phyloP scores from a whole-genome alignment of 352 stramenopile genomes.

The Peronospora farinosa region DNA sequence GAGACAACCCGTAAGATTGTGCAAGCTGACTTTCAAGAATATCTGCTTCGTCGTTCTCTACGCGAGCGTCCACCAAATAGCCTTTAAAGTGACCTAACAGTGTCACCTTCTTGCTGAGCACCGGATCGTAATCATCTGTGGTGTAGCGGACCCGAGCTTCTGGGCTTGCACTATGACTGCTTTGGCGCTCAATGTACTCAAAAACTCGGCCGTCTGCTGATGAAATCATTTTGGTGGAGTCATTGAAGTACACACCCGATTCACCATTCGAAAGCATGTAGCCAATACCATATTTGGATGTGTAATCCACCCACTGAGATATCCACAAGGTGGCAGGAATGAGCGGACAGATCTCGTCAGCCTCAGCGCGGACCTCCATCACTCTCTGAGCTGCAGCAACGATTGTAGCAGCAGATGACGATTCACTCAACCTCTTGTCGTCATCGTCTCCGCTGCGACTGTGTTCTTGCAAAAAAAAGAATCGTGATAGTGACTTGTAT shows the following conservation, averaged over 20 bases:
- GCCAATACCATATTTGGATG: slow-evolving; percentile 97
- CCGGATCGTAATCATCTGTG: slow-evolving; percentile 68
- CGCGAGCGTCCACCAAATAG: slow-evolving; percentile 90
- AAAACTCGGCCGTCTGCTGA: slow-evolving; percentile 85
- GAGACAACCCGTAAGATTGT: slow-evolving; percentile 20
- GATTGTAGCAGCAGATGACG: slow-evolving; percentile 50
- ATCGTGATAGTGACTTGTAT: slow-evolving; percentile 46
- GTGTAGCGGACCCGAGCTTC: slow-evolving; percentile 38
- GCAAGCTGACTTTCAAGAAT: slow-evolving; percentile 39
- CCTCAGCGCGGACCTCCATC: slow-evolving; percentile 54
- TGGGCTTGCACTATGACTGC: slow-evolving; percentile 26
- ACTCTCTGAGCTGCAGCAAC: slow-evolving; percentile 56
- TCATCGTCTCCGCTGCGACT: slow-evolving; percentile 23
- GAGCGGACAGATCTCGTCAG: slow-evolving; percentile 29
- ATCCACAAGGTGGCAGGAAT: slow-evolving; percentile 87
- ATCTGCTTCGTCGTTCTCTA: slow-evolving; percentile 44
- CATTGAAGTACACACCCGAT: slow-evolving; percentile 97
- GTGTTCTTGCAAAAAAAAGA: slow-evolving; percentile 66
- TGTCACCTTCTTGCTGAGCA: slow-evolving; percentile 96
- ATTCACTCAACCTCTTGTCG: slow-evolving; percentile 45
- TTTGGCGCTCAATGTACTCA: slow-evolving; percentile 92
- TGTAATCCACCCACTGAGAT: slow-evolving; percentile 97
- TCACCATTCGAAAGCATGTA: slow-evolving; percentile 95
- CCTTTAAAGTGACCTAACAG: slow-evolving; percentile 96
- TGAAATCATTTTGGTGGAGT: slow-evolving; percentile 96